Evolutionary conservation across 441 rosid species (phyloP).

Genomic region (Gossypium schwendimanii): DNA sequence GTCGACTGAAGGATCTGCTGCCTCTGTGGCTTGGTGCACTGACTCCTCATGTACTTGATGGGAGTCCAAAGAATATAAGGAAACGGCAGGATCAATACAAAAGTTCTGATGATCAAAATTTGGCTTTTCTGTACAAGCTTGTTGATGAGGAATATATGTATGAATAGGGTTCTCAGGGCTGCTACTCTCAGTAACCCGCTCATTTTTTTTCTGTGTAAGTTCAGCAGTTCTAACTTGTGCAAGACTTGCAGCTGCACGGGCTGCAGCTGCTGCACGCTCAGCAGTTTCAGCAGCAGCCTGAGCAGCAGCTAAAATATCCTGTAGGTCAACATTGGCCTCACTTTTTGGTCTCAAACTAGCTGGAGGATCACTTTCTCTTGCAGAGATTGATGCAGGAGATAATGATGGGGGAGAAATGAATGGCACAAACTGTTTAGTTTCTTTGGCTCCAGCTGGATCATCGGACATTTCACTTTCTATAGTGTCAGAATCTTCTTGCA

Average conservation of each 20-base stretch:
- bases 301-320: conserved; percentile 82
- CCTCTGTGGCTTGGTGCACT: conserved; percentile 20
- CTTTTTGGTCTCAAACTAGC: conserved; percentile 33
- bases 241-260: conserved; percentile 86
- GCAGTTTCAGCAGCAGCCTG: conserved; percentile 85
- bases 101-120: conserved; percentile 41
- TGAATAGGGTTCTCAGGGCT: conserved; percentile 61
- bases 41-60: conserved; percentile 16
- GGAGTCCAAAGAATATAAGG: neutral
- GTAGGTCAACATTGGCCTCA: conserved; percentile 49
- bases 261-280: conserved; percentile 87
- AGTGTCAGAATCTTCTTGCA: conserved; percentile 22
- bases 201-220: conserved; percentile 51
- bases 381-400: conserved; percentile 28
- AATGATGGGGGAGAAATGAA: conserved; percentile 46
- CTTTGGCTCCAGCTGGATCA: conserved; percentile 22
- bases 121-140: conserved; percentile 25
- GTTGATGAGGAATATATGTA: conserved; percentile 25
- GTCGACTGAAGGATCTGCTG: conserved; percentile 20
- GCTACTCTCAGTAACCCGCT: conserved; percentile 28
- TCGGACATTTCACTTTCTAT: conserved; percentile 22
- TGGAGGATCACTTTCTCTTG: conserved; percentile 27
- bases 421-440: conserved; percentile 61
- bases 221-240: conserved; percentile 77
- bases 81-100: conserved; percentile 23